Conservation (phyloP, 2,329 filamentous ascomycete genomes). For the Sarocladium kiliense region DNA sequence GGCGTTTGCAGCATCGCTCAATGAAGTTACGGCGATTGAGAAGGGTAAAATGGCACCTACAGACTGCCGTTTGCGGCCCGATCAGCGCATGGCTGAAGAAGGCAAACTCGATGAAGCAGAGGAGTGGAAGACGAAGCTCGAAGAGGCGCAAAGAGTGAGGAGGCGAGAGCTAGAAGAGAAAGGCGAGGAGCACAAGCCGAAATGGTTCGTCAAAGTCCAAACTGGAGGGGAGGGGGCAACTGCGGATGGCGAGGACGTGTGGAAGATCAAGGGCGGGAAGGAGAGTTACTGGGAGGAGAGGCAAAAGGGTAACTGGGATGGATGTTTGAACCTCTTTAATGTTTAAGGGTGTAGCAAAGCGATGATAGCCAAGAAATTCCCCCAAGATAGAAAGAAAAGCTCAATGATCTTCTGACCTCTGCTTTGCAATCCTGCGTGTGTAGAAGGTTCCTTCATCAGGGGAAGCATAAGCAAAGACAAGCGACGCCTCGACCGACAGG, state of each 20-base stretch:
- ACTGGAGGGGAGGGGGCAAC: slow-evolving; percentile 25
- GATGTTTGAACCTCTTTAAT: slow-evolving; percentile 47
- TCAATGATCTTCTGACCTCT: too few species aligned
- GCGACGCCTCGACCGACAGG: too few species aligned
- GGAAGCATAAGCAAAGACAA: too few species aligned
- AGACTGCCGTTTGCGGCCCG: slow-evolving; percentile 77
- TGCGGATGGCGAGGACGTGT: slow-evolving; percentile 59
- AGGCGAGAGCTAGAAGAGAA: slow-evolving; percentile 70
- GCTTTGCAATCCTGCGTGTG: too few species aligned
- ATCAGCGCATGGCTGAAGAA: slow-evolving; percentile 79
- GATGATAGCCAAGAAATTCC: background rate
- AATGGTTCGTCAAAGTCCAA: slow-evolving; percentile 78
- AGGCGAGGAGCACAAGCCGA: slow-evolving; percentile 67
- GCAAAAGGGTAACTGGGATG: slow-evolving; percentile 59
- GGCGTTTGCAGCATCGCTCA: slow-evolving; percentile 76
- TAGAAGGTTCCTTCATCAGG: too few species aligned
- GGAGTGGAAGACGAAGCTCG: slow-evolving; percentile 72
- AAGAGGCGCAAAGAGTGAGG: slow-evolving; percentile 76
- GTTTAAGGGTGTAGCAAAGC: slow-evolving; percentile 12
- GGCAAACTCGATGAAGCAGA: slow-evolving; percentile 82
- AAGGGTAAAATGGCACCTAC: slow-evolving; percentile 69
- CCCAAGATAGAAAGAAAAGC: background rate
- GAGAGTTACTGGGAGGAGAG: slow-evolving; percentile 94
- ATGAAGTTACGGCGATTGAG: slow-evolving; percentile 82
- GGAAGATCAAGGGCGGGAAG: slow-evolving; percentile 73